Base-by-base conservation (phyloP, 2,329 filamentous ascomycete species). In the Cladosporium sp. region DNA sequence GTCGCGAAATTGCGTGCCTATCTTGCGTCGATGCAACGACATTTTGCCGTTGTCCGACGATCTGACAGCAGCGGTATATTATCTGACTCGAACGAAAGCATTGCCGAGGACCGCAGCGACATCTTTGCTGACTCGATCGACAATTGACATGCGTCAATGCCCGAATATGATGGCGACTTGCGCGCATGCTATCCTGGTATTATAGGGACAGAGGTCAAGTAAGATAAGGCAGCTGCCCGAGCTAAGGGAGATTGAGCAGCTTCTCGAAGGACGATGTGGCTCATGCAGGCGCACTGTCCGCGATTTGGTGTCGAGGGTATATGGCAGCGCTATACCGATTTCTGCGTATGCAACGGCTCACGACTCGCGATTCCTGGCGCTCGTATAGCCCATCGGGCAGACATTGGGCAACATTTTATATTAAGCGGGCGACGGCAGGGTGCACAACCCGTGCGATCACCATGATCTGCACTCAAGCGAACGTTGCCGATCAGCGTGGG, bases 381-480 rank as follows among this genome's bases (percentile, higher is more conserved):
- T 50, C 47, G 47, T 50, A 37, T 50, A n/a, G n/a, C n/a, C 47
- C 47, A 50, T 51, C 37, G 49, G 49, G 49, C 49, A 51, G 17
- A 51, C 49, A 51, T 50, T 50, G 28, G 28, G 28, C 47, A 25
- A 19, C 17, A 40, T n/a, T 40, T 40, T 17, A 17, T 40, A 17
- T 19, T n/a, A 40, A 40, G 5, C 38, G 38, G 38, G 38, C 2
- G 38, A 40, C 3, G 38, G 38, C 38, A 34, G 11, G 30, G 34
- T 39, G 34, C 49, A 51, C 49, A 34, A 51, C 36, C 20, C 49
- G 30, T 51, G 28, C 47, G 47, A 50, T 50, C 47, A 39, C 17
- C 36, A 20, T 47, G 49, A 51, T 51, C 49, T 51, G 49, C 49
- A 17, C 2, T 22, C 40, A 43, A 43, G 49, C 36, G 49, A 28